A percentile compares a stretch with the other conserved stretches of the same genome.
phyloP scores from a whole-genome alignment of 495 filamentous ascomycete species.

The Trichoderma gamsii region DNA sequence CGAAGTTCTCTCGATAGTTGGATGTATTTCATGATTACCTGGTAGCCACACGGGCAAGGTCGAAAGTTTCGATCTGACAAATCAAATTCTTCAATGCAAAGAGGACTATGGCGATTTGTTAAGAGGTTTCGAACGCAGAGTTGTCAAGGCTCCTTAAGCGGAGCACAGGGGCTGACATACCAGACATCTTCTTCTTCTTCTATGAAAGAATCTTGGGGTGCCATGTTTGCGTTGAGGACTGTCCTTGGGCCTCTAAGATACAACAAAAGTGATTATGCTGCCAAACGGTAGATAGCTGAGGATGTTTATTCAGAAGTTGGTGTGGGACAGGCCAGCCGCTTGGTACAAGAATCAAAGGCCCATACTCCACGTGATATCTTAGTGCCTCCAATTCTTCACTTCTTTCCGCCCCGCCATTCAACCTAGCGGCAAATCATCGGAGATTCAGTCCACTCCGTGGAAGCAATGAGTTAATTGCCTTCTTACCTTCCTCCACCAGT shows the following conservation, averaged over 20 bases:
- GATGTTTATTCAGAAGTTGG: slow-evolving; percentile 5
- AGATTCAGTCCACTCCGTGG: neutral
- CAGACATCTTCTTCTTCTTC: slow-evolving; percentile 94
- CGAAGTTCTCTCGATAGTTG: slow-evolving; percentile 17
- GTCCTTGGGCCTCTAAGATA: neutral
- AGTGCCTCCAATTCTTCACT: neutral
- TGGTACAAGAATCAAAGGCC: slow-evolving; percentile 19
- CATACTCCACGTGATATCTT: neutral
- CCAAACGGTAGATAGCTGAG: neutral
- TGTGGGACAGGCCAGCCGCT: neutral
- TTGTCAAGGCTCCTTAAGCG: neutral
- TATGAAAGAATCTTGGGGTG: slow-evolving; percentile 90
- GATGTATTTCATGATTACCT: slow-evolving; percentile 54
- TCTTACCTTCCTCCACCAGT: neutral
- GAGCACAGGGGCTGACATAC: slow-evolving; percentile 37
- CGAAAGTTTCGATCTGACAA: slow-evolving; percentile 94
- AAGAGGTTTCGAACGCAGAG: neutral
- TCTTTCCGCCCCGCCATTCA: neutral
- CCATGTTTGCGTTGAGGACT: slow-evolving; percentile 41
- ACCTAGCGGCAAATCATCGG: neutral
- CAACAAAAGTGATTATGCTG: neutral
- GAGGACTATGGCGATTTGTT: slow-evolving; percentile 55
- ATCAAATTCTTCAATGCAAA: slow-evolving; percentile 99
- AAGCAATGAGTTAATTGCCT: neutral
- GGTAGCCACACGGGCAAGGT: slow-evolving; percentile 96